phyloP scores from a whole-genome alignment of 1,284 basidiomycete species.

The Bondarzewia mesenterica region DNA sequence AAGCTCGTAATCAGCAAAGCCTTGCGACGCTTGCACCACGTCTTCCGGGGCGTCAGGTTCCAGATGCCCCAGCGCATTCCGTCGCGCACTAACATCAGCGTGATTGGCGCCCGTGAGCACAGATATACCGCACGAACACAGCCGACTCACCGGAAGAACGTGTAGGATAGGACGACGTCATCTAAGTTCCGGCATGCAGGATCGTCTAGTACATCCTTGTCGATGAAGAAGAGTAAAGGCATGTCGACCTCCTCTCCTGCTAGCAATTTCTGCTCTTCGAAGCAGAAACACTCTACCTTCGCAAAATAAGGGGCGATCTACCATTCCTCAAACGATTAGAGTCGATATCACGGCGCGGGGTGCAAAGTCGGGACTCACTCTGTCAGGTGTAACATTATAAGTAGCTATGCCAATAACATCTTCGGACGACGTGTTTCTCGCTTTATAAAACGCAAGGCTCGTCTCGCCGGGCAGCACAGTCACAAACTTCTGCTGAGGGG shows the following conservation, averaged over 20 bases:
- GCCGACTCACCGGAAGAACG: slow-evolving; percentile 83
- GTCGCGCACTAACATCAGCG: slow-evolving; percentile 53
- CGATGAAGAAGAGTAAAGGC: slow-evolving; percentile 98
- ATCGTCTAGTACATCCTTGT: slow-evolving; percentile 93
- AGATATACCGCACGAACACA: no score
- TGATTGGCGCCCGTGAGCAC: no score
- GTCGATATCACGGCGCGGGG: not conserved
- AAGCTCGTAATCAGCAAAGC: slow-evolving; percentile 60
- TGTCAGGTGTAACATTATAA: slow-evolving; percentile 92
- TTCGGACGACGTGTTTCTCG: slow-evolving; percentile 76
- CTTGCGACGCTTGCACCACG: slow-evolving; percentile 68
- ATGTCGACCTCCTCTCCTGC: slow-evolving; percentile 98
- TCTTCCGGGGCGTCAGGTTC: slow-evolving; percentile 83
- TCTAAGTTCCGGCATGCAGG: slow-evolving; percentile 80
- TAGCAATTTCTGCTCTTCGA: slow-evolving; percentile 94
- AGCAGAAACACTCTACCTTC: slow-evolving; percentile 99
- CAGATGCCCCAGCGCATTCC: slow-evolving; percentile 74
- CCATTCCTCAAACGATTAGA: not conserved
- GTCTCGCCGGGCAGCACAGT: slow-evolving; percentile 94
- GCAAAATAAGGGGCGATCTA: slow-evolving; percentile 98
- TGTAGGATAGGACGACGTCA: slow-evolving; percentile 92
- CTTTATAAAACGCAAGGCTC: slow-evolving; percentile 93
- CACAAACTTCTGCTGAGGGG: slow-evolving; percentile 86
- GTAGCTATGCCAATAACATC: slow-evolving; percentile 99
- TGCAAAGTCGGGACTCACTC: slow-evolving; percentile 44